Base-by-base conservation (phyloP, 805 yeast genomes). In the Candida golubevii region DNA sequence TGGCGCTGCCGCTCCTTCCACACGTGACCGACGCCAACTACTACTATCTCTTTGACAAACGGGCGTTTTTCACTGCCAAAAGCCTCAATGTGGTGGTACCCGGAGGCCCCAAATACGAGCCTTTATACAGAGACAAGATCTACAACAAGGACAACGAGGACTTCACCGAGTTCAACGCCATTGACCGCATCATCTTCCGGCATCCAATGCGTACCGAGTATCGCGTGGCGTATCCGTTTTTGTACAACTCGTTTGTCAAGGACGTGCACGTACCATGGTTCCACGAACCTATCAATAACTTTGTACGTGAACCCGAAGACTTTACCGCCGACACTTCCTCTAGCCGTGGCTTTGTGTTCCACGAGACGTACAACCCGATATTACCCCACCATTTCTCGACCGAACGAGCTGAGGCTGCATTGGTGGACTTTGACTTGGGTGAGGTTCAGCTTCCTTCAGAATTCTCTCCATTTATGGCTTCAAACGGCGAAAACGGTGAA, bases 41-140 rank as follows among this genome's bases (percentile, higher is more conserved):
- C 55, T 75, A 66, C 47, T 85, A 85, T 56, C 65, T 89, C 33
- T 91, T 90, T 60, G 89, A 90, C 55, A 80, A 79, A 45, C 74
- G 83, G 43, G 74, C 97, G 0, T 87, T 93, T 52, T 79, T 84
- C 61, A 90, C 97, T 0, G 95, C 98, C 0, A 93, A 93, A 59
- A 91, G 95, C 8, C 72, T 93, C 40, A 88, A 90, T 57, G 75
- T 83, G 36, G 84, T 95, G 1, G 72, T 93, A 30, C 97, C 97
- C 0, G 96, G 96, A 10, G 99, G 99, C 0, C 98, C 99, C 10
- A 87, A 85, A 59, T 93, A 89, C 63, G 98, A 90, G 65, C 96
- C 96, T 0, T 65, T 90, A 12, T 80, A 74, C 65, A 80, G 82
- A 48, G 86, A 83, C 41, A 60, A 60, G 39, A 68, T 72, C 33